Evolutionary conservation across 495 filamentous ascomycete species (phyloP).

Genomic region (Lasiosphaeria miniovina): DNA sequence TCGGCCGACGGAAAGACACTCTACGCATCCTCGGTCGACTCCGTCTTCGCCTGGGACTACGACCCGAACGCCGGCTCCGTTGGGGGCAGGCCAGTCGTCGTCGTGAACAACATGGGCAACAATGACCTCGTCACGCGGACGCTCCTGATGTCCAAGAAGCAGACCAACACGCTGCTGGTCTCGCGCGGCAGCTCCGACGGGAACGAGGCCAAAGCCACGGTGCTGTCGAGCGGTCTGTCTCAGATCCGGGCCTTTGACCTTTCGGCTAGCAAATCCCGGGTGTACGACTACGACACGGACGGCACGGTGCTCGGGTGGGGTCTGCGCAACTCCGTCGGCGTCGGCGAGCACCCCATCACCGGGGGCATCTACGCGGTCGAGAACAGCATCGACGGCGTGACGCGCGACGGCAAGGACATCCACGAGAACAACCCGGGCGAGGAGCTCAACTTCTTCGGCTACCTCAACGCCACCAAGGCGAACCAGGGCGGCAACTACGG

Average conservation of each 20-base stretch:
- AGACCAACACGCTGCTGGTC: conserved; percentile 47
- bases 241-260: conserved; percentile 62
- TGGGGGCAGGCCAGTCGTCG: conserved; percentile 34
- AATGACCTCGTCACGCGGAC: conserved; percentile 60
- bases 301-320: conserved; percentile 65
- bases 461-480: conserved; percentile 47
- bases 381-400: conserved; percentile 60
- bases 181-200: conserved; percentile 56
- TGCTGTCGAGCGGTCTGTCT: conserved; percentile 50
- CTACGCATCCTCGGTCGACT: conserved; percentile 55
- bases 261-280: conserved; percentile 37
- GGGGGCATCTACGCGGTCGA: conserved; percentile 67
- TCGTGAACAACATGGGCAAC: conserved; percentile 58
- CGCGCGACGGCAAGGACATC: conserved; percentile 52
- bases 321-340: conserved; percentile 62
- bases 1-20: conserved; percentile 57
- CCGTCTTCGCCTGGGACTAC: conserved; percentile 59
- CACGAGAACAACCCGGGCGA: conserved; percentile 67
- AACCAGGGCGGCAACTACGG: conserved; percentile 48
- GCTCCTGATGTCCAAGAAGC: conserved; percentile 44
- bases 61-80: conserved; percentile 42
- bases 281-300: conserved; percentile 35
- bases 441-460: conserved; percentile 66
- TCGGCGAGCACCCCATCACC: conserved; percentile 54
- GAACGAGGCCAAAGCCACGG: conserved; percentile 43